Percentiles rank a stretch among this genome's conserved stretches.
Evolutionary conservation across 805 yeast genomes (phyloP).

Genomic region (Metschnikowia reukaufii): DNA sequence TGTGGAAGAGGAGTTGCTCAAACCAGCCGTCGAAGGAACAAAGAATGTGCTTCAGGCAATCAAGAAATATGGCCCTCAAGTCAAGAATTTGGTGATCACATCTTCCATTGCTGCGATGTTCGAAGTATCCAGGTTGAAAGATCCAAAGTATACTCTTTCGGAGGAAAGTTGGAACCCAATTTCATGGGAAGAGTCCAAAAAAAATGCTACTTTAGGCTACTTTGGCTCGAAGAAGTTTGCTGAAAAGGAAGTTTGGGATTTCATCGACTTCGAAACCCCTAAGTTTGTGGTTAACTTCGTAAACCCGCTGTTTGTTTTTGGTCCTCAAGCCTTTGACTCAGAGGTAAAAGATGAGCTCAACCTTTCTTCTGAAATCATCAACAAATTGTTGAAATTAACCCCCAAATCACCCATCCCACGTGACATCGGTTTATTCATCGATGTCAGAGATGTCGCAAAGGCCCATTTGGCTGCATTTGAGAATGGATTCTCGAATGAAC

Average conservation of each 20-base stretch:
- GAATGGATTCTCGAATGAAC: constrained; percentile 23
- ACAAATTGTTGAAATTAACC: constrained; percentile 35
- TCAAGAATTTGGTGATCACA: constrained; percentile 44
- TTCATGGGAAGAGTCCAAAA: constrained; percentile 25
- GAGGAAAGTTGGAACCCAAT: constrained; percentile 20
- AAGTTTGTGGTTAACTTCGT: constrained; percentile 36
- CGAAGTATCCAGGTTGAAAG: constrained; percentile 9
- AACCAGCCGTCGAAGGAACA: too few relatives aligned
- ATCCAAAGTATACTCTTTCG: constrained; percentile 9
- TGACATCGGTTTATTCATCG: constrained; percentile 33
- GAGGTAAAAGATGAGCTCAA: constrained; percentile 32
- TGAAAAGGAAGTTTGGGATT: constrained; percentile 43
- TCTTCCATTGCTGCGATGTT: constrained; percentile 56
- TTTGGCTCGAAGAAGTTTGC: constrained; percentile 54
- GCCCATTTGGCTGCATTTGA: constrained; percentile 12
- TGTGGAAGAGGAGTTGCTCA: too few relatives aligned
- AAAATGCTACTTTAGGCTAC: constrained; percentile 45
- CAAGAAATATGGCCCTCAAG: constrained; percentile 37
- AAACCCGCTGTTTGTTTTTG: constrained; percentile 22
- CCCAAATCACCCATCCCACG: constrained; percentile 21
- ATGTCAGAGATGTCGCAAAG: constrained; percentile 39
- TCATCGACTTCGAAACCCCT: constrained; percentile 25
- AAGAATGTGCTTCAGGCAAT: constrained; percentile 50
- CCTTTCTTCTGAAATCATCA: constrained; percentile 40
- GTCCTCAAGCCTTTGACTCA: constrained; percentile 26